Conservation (phyloP, 768 basidiomycete species). For the Hericium rajendrae region DNA sequence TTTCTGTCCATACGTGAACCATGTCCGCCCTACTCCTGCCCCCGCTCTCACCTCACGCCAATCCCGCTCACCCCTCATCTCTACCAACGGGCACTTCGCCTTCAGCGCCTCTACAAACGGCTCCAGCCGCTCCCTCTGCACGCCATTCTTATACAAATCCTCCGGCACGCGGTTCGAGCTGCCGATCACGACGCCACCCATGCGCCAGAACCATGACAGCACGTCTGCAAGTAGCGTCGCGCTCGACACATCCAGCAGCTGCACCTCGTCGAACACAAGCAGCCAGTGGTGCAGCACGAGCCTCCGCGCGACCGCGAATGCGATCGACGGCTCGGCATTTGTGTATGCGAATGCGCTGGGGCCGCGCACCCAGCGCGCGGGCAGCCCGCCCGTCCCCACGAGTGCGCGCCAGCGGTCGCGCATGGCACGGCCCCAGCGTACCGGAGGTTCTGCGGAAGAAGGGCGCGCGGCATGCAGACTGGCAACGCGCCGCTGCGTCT, state of each 20-base stretch:
- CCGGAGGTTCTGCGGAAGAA: constrained; percentile 3
- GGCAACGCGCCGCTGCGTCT: constrained; percentile 34
- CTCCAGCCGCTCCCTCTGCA: constrained; percentile 45
- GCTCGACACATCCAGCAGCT: constrained; percentile 51
- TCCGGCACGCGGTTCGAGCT: constrained; percentile 43
- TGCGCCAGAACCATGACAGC: constrained; percentile 52
- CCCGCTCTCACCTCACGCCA: constrained; percentile 28
- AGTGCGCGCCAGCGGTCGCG: constrained; percentile 22
- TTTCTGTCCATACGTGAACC: constrained; percentile 23
- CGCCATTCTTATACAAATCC: constrained; percentile 48
- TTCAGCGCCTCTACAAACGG: constrained; percentile 49
- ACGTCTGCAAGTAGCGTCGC: constrained; percentile 42
- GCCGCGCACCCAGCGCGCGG: constrained; percentile 24
- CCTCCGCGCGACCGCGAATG: constrained; percentile 35
- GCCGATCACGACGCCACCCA: constrained; percentile 46
- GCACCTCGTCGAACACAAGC: constrained; percentile 50
- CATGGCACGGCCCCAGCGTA: constrained; percentile 18
- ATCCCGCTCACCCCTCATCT: constrained; percentile 35
- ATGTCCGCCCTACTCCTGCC: constrained; percentile 16
- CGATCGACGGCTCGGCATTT: constrained; percentile 25
- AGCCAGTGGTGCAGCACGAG: constrained; percentile 39
- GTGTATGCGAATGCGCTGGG: constrained; percentile 15
- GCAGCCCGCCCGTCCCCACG: constrained; percentile 23
- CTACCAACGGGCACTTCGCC: constrained; percentile 38
- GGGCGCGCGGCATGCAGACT: constrained; percentile 13